A percentile compares a stretch with the other conserved stretches of the same genome.
Conservation (phyloP, 768 basidiomycete species). For the Polyporus arcularius region DNA sequence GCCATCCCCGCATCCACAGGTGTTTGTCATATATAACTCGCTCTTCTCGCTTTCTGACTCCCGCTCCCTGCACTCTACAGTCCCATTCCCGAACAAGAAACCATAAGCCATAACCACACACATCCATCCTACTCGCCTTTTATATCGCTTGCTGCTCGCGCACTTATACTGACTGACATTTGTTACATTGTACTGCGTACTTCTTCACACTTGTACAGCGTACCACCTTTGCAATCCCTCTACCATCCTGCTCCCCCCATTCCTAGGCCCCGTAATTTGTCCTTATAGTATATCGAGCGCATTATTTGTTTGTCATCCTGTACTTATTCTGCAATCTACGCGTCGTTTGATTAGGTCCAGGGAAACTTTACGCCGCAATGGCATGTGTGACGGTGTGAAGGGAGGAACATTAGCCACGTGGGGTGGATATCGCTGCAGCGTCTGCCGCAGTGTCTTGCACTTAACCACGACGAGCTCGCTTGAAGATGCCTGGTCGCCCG, state of each 20-base stretch:
- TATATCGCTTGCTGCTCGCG: slow-evolving; percentile 23
- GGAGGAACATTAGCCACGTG: background rate
- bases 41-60: slow-evolving; percentile 33
- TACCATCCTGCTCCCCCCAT: slow-evolving; percentile 16
- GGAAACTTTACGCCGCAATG: background rate
- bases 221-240: slow-evolving; percentile 25
- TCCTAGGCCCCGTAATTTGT: slow-evolving; percentile 48
- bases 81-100: background rate
- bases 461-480: background rate
- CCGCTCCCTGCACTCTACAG: slow-evolving; percentile 17
- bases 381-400: background rate
- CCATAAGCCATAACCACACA: background rate
- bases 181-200: slow-evolving; percentile 25
- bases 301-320: slow-evolving; percentile 72
- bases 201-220: slow-evolving; percentile 36
- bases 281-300: slow-evolving; percentile 65
- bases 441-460: background rate
- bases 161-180: slow-evolving; percentile 4
- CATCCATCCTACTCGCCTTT: slow-evolving; percentile 19
- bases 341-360: slow-evolving; percentile 24
- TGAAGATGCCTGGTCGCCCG: background rate
- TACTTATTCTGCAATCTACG: slow-evolving; percentile 57
- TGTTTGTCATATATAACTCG: slow-evolving; percentile 25
- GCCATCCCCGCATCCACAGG: slow-evolving; percentile 31
- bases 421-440: background rate